Conservation (phyloP, 306 rosid genomes). For the Fragaria nilgerrensis region DNA sequence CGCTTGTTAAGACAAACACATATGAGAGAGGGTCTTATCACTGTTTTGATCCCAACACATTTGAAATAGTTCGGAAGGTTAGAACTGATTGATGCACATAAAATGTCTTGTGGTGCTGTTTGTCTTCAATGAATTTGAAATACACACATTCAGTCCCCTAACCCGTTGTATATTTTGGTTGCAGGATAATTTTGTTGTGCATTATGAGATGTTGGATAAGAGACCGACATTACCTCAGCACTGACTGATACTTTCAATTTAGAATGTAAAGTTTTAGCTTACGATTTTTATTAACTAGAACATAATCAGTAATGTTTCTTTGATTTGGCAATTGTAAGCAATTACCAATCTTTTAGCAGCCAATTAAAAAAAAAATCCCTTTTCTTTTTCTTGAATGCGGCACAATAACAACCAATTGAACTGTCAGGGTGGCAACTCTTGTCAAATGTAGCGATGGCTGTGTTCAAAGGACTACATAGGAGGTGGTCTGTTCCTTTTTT, state of each 20-base stretch:
- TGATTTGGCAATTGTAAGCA: constrained; percentile 22
- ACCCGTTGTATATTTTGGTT: constrained; percentile 11
- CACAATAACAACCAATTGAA: background rate
- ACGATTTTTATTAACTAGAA: constrained; percentile 32
- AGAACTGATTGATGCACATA: constrained; percentile 24
- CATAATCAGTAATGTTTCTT: constrained; percentile 25
- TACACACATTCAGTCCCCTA: background rate
- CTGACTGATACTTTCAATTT: constrained; percentile 31
- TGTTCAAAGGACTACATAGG: background rate
- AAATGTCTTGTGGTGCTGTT: background rate
- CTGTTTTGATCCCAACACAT: constrained; percentile 80
- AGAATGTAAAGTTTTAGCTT: constrained; percentile 49
- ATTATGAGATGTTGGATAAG: constrained; percentile 80
- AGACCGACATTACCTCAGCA: constrained; percentile 71
- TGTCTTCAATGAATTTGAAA: background rate
- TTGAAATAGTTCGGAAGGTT: constrained; percentile 85
- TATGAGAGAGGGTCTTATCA: constrained; percentile 87
- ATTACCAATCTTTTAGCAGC: constrained; percentile 27
- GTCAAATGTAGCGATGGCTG: background rate
- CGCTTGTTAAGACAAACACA: constrained; percentile 67
- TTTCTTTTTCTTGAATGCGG: background rate
- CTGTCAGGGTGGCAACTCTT: background rate
- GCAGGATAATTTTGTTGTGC: constrained; percentile 87
- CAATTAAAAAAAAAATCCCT: background rate
- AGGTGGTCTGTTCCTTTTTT: background rate